phyloP scores from a whole-genome alignment of 2,329 filamentous ascomycete species.

The Amylocarpus encephaloides region DNA sequence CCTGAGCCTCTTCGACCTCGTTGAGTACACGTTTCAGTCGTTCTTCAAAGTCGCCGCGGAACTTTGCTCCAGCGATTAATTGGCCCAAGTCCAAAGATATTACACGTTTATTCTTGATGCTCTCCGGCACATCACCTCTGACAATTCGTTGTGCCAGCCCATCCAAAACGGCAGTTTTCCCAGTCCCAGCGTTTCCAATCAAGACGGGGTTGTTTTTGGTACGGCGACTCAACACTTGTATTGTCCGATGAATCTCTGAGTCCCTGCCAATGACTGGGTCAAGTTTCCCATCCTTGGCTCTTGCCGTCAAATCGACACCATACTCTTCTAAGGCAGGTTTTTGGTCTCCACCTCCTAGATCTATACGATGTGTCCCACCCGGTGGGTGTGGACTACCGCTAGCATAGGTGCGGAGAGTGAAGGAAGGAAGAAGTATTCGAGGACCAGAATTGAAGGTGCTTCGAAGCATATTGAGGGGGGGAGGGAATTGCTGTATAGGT shows the following conservation, averaged over 20 bases:
- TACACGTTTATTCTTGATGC: conserved; percentile 89
- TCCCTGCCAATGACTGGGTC: conserved; percentile 95
- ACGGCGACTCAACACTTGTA: conserved; percentile 83
- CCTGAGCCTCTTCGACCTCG: conserved; percentile 79
- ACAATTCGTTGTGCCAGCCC: conserved; percentile 87
- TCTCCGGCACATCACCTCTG: conserved; percentile 87
- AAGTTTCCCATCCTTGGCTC: conserved; percentile 80
- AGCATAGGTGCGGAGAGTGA: conserved; percentile 49
- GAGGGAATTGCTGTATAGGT: conserved; percentile 6
- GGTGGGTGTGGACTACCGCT: conserved; percentile 77
- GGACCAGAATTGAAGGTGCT: conserved; percentile 13
- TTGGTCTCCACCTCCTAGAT: conserved; percentile 65
- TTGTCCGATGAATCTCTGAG: conserved; percentile 84
- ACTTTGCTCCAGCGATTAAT: conserved; percentile 92
- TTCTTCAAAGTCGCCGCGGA: conserved; percentile 93
- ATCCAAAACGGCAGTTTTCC: conserved; percentile 90
- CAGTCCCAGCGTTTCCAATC: conserved; percentile 79
- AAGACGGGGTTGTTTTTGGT: conserved; percentile 88
- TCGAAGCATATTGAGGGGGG: conserved; percentile 10
- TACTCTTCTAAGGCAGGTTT: conserved; percentile 88
- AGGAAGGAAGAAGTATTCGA: conserved; percentile 34
- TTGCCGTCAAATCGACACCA: conserved; percentile 81
- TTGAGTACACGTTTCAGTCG: conserved; percentile 83
- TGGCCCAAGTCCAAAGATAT: conserved; percentile 83
- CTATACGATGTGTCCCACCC: conserved; percentile 90